Base-by-base conservation (phyloP, 192 early-diverging fungal species). In the Martensiomyces pterosporus region DNA sequence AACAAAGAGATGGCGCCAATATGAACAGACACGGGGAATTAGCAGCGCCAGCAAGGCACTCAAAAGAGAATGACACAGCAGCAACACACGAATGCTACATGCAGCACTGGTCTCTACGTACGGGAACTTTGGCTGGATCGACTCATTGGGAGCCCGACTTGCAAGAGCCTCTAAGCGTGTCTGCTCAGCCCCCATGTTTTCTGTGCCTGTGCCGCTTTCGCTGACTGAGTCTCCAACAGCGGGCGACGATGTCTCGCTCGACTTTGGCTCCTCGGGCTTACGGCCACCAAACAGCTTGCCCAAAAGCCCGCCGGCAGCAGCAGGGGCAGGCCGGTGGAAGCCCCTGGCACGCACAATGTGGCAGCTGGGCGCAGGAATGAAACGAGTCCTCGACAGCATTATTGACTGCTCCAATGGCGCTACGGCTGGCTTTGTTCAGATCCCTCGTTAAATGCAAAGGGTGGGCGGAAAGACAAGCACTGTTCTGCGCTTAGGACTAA, bases 221-320 rank as follows among this genome's bases (percentile, higher is more conserved):
- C 9, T 23, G 10, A n/a, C 4, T 2, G 4, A 39, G 21, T n/a
- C 21, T 39, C 17, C 9, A 24, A 5, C 37, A 25, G 26, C 23
- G 5, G 29, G 6, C 29, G 29, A 32, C 29, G 29, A 12, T n/a
- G n/a, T n/a, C n/a, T n/a, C 46, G 5, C 16, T 32, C 15, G 4
- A 1, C 42, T 10, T 25, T 14, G 15, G 45, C 15, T 50, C 40
- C 3, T 43, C 27, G 40, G 26, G 16, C 9, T 36, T 55, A 33
- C 57, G 52, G 18, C 53, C 15, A 9, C 69, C 63, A 43, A 73
- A 73, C 2, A 73, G 46, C 42, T 57, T 65, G 32, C 63, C 45
- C 24, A 60, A 22, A 18, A 57, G 16, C 14, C 58, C 63, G 17
- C 26, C 39, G 16, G 43, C 54, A 9, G 66, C 51, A 15, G 13